Conservation (phyloP, 2,329 filamentous ascomycete species). For the Colletotrichum sp. region DNA sequence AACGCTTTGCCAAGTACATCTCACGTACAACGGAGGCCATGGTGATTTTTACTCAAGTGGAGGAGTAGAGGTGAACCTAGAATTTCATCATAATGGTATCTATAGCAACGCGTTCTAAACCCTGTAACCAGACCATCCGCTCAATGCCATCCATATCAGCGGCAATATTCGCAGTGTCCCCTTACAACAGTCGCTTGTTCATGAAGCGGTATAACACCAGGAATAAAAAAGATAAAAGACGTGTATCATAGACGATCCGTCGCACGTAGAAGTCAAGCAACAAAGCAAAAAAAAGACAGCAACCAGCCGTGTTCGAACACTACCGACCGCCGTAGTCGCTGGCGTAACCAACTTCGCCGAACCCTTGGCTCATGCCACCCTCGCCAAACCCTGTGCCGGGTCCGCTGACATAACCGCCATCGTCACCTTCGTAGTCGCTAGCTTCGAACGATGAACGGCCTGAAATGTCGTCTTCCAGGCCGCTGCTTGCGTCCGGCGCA, state of each 20-base stretch:
- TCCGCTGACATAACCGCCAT: slow-evolving; percentile 70
- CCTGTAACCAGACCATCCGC: slow-evolving; percentile 16
- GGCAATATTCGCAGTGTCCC: slow-evolving; percentile 2
- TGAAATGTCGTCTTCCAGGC: slow-evolving; percentile 77
- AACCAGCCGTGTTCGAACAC: not conserved
- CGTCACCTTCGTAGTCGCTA: slow-evolving; percentile 77
- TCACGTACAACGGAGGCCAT: not conserved
- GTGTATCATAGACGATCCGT: not conserved
- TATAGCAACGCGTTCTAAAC: slow-evolving; percentile 20
- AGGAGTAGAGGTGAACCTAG: not conserved
- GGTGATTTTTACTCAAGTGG: not conserved
- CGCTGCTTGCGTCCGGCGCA: slow-evolving; percentile 67
- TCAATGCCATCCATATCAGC: not conserved
- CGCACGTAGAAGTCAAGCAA: not conserved
- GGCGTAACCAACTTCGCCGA: slow-evolving; percentile 57
- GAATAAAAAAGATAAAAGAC: not conserved
- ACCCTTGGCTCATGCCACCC: slow-evolving; percentile 60
- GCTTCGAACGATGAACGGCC: slow-evolving; percentile 83
- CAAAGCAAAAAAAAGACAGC: not conserved
- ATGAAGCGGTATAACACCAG: slow-evolving; percentile 4
- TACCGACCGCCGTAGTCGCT: slow-evolving; percentile 57
- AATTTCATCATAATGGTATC: slow-evolving; percentile 21
- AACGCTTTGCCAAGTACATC: not conserved
- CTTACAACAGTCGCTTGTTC: slow-evolving; percentile 10
- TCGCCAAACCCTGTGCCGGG: slow-evolving; percentile 65